A percentile compares a stretch with the other conserved stretches of the same genome.
These are phyloP conservation scores for Rusavskia elegans DNA, from an alignment of 495 filamentous ascomycete species.

Conservation along the genomic window DNA sequence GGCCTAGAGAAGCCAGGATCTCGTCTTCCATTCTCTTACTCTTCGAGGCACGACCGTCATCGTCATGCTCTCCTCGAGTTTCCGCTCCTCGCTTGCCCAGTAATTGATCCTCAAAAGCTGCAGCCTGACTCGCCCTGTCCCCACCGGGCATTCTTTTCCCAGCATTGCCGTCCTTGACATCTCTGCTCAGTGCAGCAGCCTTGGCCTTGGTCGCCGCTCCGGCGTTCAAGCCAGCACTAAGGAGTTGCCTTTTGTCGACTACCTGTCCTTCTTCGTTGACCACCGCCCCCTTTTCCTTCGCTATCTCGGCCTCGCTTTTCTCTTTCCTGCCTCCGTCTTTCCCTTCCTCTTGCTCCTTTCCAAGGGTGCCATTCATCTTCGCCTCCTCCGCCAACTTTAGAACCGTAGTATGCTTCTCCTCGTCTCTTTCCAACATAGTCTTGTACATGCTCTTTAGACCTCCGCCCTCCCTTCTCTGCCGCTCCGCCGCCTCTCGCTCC, in stretches of 20 bases:
- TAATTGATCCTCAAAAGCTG: constrained; percentile 67
- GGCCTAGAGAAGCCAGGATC: constrained; percentile 24
- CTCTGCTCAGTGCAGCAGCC: constrained; percentile 7
- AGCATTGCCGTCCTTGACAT: background rate
- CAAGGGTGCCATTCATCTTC: constrained; percentile 16
- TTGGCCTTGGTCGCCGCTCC: constrained; percentile 38
- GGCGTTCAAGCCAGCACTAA: constrained; percentile 79
- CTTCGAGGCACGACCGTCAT: constrained; percentile 60
- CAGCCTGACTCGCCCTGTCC: constrained; percentile 53
- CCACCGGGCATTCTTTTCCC: constrained; percentile 10
- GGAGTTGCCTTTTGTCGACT: constrained; percentile 80
- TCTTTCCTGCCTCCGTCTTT: constrained; percentile 32
- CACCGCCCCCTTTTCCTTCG: constrained; percentile 49
- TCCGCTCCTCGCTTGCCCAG: constrained; percentile 10
- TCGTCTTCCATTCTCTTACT: constrained; percentile 58
- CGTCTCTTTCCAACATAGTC: constrained; percentile 60
- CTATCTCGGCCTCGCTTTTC: constrained; percentile 56
- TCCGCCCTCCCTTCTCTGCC: constrained; percentile 39
- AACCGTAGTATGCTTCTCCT: constrained; percentile 52
- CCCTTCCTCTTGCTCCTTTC: constrained; percentile 18
- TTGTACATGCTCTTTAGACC: constrained; percentile 85
- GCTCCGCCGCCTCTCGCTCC: constrained; percentile 54
- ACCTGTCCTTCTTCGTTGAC: constrained; percentile 92
- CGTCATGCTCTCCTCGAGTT: constrained; percentile 37
- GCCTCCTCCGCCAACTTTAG: constrained; percentile 55